Percentiles rank a stretch among this genome's conserved stretches.
Conservation (phyloP, 148 eudicot genomes). For the Chenopodium album region DNA sequence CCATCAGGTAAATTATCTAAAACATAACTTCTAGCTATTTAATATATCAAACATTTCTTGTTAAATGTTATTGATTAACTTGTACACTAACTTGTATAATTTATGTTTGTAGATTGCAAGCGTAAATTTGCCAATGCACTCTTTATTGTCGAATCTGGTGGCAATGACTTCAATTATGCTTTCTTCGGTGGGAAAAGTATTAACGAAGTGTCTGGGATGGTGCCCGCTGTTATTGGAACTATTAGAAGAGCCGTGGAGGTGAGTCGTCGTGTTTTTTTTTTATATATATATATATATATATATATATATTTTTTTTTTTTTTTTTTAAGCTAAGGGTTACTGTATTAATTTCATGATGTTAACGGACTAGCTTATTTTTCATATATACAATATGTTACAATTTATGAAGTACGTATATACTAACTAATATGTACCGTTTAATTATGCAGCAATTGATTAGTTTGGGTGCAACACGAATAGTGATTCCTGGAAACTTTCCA, state of each 20-base stretch:
- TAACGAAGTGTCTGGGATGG: slow-evolving; percentile 17
- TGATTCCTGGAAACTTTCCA: slow-evolving; percentile 34
- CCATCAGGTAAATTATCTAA: neutral
- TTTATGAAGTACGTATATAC: too few species aligned
- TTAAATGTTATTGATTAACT: too few species aligned
- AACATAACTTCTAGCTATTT: neutral
- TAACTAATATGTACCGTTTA: too few species aligned
- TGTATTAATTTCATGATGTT: too few species aligned
- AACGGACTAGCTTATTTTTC: too few species aligned
- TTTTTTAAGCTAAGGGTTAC: too few species aligned
- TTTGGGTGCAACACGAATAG: slow-evolving; percentile 23
- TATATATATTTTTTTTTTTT: too few species aligned
- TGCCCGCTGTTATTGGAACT: neutral
- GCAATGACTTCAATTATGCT: slow-evolving; percentile 37
- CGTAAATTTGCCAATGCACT: slow-evolving; percentile 30
- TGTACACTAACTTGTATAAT: neutral
- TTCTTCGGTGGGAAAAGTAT: slow-evolving; percentile 17
- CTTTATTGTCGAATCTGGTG: slow-evolving; percentile 43
- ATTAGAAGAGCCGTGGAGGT: neutral
- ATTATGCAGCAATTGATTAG: slow-evolving; percentile 19
- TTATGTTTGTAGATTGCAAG: slow-evolving; percentile 19
- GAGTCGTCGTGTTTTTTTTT: neutral
- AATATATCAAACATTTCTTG: neutral
- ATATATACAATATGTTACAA: too few species aligned
- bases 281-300: too few species aligned